phyloP scores from a whole-genome alignment of 768 basidiomycete species.

The Lyophyllum semitale region DNA sequence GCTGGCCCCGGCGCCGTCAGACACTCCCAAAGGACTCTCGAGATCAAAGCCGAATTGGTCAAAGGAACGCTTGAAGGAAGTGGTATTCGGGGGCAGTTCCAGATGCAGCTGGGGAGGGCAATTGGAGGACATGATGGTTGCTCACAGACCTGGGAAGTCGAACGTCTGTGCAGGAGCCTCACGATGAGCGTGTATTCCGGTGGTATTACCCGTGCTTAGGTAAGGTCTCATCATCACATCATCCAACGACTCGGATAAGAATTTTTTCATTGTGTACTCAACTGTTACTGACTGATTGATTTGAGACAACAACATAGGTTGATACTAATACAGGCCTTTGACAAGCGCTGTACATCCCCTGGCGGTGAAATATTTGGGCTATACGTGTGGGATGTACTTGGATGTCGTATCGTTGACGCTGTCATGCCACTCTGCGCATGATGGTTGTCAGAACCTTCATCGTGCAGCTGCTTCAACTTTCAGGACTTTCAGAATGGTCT shows the following conservation, averaged over 20 bases:
- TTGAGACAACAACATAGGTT: no score
- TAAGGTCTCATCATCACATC: conserved; percentile 13
- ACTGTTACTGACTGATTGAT: no score
- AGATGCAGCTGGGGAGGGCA: conserved; percentile 57
- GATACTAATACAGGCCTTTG: no score
- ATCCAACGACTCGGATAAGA: no score
- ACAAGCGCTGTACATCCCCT: no score
- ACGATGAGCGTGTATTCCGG: conserved; percentile 10
- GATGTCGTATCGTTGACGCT: not conserved
- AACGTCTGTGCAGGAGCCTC: conserved; percentile 16
- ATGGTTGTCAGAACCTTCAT: conserved; percentile 1
- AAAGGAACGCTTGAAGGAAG: conserved; percentile 64
- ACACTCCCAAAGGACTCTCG: conserved; percentile 39
- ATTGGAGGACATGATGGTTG: conserved; percentile 39
- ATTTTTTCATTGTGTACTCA: no score
- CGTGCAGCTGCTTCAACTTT: not conserved
- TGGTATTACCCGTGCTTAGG: conserved; percentile 14
- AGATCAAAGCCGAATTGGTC: conserved; percentile 60
- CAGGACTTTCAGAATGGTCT: no score
- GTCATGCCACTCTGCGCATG: not conserved
- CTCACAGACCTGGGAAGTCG: conserved; percentile 11
- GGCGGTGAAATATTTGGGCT: not conserved
- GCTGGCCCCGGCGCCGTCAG: conserved; percentile 27
- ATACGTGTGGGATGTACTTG: not conserved
- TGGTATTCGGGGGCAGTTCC: conserved; percentile 47